Base-by-base conservation (phyloP, 2,329 filamentous ascomycete species). In the Penicillium rolfsii region DNA sequence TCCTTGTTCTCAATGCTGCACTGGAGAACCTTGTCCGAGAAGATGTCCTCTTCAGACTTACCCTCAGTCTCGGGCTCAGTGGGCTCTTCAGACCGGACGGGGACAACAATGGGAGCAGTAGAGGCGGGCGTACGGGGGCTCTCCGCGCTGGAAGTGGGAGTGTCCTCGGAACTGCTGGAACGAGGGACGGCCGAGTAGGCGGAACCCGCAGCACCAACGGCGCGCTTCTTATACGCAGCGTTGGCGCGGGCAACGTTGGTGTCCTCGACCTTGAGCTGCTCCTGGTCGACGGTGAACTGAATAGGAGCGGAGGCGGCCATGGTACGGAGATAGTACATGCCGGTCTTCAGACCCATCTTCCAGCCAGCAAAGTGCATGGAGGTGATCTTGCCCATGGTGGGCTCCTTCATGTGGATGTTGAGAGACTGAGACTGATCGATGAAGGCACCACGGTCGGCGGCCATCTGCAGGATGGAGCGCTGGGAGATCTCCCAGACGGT, bases 401-500 rank as follows among this genome's bases (percentile, higher is more conserved):
- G 95, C 74, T 98, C 94, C 80, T 96, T 96, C 89, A 99, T 93
- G 84, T 99, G 95, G 70, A 99, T 98, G 85, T 99, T 99, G 71
- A 99, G 88, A 12, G 94, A 98, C 80, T 99, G 95, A 54, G 93
- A 97, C 85, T 99, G 95, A 76, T 99, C 95, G 74, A 99, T 98
- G 81, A 95, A 99, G 60, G 95, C 95, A 80, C 95, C 95, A 79
- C 95, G 94, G 77, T 99, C 95, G 57, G 95, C 95, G 59, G 95
- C 91, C 93, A 99, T 98, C 82, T 98, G 92, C 46, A 99, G 88
- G 69, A 99, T 93, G 48, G 88, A 91, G 67, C 93, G 91, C 83
- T 99, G 95, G 22, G 92, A 96, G 73, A 99, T 97, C 78, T 99
- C 95, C 95, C 95, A 99, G 24, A 99, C 95, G 3, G 95, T 99